Conservation (phyloP, 176 grass and related monocot genomes). For the Oropetium thomaeum region DNA sequence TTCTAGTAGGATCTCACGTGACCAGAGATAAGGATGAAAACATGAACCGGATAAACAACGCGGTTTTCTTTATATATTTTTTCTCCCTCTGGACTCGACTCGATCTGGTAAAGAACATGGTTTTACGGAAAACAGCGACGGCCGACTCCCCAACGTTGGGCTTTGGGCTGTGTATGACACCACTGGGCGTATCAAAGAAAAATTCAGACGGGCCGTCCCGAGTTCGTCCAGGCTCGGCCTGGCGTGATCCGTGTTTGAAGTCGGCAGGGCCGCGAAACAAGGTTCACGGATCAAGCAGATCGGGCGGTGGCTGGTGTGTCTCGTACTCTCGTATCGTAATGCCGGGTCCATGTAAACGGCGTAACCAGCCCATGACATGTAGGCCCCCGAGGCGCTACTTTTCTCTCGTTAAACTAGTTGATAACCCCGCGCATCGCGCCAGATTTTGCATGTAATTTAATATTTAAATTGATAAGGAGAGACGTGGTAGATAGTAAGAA, state of each 20-base stretch:
- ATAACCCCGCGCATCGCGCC: too few relatives aligned
- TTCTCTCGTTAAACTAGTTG: background rate
- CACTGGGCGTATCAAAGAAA: too few relatives aligned
- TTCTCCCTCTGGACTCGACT: background rate
- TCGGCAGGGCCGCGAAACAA: background rate
- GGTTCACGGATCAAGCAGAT: background rate
- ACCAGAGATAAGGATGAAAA: constrained; percentile 45
- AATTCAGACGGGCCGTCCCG: too few relatives aligned
- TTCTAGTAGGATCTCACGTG: background rate
- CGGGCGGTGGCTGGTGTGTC: background rate
- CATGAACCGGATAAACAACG: constrained; percentile 23
- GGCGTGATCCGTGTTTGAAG: background rate
- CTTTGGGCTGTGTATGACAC: background rate
- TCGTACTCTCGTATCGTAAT: too few relatives aligned
- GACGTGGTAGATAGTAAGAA: too few relatives aligned
- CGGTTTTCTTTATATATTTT: background rate
- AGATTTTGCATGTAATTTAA: too few relatives aligned
- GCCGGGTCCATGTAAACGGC: background rate
- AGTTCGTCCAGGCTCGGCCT: background rate
- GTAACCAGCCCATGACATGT: background rate
- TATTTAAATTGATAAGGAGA: too few relatives aligned
- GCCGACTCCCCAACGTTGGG: background rate
- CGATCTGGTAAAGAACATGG: background rate
- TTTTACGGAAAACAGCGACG: background rate
- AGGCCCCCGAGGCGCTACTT: background rate